Evolutionary conservation across 257 asterid species (phyloP), one percentile per base, ranked within the genome.

Genomic region (Lycium barbarum): DNA sequence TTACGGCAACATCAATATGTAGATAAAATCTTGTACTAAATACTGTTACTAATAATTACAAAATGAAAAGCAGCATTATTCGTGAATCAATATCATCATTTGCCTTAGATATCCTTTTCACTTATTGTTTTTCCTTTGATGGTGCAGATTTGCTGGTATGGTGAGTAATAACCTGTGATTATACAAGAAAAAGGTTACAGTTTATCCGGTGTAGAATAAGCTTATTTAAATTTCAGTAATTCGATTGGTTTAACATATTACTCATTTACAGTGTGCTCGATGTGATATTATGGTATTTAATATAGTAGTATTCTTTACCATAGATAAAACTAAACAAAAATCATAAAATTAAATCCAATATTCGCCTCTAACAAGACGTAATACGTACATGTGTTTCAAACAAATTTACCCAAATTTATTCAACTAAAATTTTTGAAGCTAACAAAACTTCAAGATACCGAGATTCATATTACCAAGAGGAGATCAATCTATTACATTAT

Each of bases 81-180:
- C n/a, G n/a, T n/a, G 33, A n/a, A 38, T 38, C 80, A 72, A 38
- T 40, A 73, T 12, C 81, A 73, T 73, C 81, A 73, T 47, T 15
- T 72, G 14, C 33, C 54, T 9, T 18, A 40, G 58, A 40, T 73
- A 1, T 1, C 38, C 18, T n/a, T 73, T 73, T 73, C 4, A 1
- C 9, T 66, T 65, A 0, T 11, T n/a, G 17, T 6, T n/a, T n/a
- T n/a, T n/a, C n/a, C n/a, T n/a, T n/a, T n/a, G n/a, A n/a, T n/a
- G n/a, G n/a, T 13, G 20, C 20, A 13, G 38, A 63, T 38, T 63
- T 22, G 70, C 70, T 63, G 1, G 40, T 65, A 65, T 5, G 45
- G n/a, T 12, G 33, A 33, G 72, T 33, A 26, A 33, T 6, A 3
- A 6, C 6, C 45, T 40, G 45, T 40, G 45, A 40, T 40, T 40